Base-by-base conservation (phyloP, 2,329 filamentous ascomycete genomes). In the Hypoxylon sp. region DNA sequence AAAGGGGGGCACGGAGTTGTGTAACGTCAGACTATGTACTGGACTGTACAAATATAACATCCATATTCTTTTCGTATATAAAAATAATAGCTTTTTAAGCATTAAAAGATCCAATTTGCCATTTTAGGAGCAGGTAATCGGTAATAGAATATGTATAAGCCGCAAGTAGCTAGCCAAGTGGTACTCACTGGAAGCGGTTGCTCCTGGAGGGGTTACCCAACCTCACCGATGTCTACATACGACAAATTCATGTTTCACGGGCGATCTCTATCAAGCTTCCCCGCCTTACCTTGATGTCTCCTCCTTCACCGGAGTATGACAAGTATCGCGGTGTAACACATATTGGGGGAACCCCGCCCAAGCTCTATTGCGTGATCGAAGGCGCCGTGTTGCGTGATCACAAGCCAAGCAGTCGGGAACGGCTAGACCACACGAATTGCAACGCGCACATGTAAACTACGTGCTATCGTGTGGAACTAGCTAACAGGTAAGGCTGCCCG, bases 341-440 rank as follows among this genome's bases (percentile, higher is more conserved):
- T 51, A 33, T 54, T 35, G 31, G 44, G 40, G 40, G n/a, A 64
- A 68, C 68, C 68, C 68, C 68, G 61, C 63, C 8, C 33, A 3
- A 53, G 59, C 48, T 42, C 22, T 44, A 69, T 71, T 69, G 69
- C 69, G 69, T 71, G 69, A 71, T 71, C 46, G 57, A 57, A 5
- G 17, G 30, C 27, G 33, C 35, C 61, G 54, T 33, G 30, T 68
- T 68, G 64, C 68, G 68, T 65, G 51, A 70, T 70, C 61, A 27
- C 46, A 44, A 44, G 51, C 56, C 48, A 62, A 66, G 56, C 50
- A 20, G 22, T 25, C 54, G 56, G 56, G 57, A 53, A 59, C 22
- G 17, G 33, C 53, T 14, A 54, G 20, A 50, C 50, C 11, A 51
- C 60, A 44, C 51, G 44, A 51, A 55, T 54, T 27, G 49, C 33